Percentiles rank a stretch among this genome's conserved stretches.
phyloP scores from a whole-genome alignment of 1,284 basidiomycete species.

The Microbotryum silenes-acaulis region DNA sequence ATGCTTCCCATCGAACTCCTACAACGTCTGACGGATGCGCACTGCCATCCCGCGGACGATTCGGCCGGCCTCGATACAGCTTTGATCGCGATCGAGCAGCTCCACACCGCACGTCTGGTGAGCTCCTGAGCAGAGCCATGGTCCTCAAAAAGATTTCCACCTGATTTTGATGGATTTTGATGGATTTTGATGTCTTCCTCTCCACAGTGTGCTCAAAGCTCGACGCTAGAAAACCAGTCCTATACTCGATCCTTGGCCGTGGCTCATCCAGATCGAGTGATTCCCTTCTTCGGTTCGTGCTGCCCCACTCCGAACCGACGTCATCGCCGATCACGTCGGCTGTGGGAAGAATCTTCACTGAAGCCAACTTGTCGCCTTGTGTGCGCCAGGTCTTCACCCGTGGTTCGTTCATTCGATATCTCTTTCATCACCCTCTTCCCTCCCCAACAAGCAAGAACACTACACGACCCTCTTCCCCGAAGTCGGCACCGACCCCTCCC shows the following conservation, averaged over 20 bases:
- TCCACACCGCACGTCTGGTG: not conserved
- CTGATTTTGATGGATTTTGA: too few relatives aligned
- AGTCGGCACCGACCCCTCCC: not conserved
- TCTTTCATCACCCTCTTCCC: constrained; percentile 35
- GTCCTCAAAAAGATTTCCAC: too few relatives aligned
- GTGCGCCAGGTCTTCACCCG: constrained; percentile 62
- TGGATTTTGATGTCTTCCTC: not conserved
- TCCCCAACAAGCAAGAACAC: constrained; percentile 52
- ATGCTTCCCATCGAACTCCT: constrained; percentile 1
- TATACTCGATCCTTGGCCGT: constrained; percentile 12
- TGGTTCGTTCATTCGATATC: constrained; percentile 71
- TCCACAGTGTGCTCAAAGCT: constrained; percentile 33
- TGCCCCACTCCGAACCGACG: not conserved
- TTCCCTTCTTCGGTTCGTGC: constrained; percentile 42
- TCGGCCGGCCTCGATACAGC: too few relatives aligned
- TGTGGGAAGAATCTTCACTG: not conserved
- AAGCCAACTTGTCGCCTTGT: not conserved
- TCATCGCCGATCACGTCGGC: not conserved
- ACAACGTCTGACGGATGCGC: constrained; percentile 41
- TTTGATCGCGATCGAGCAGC: not conserved
- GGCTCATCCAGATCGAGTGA: constrained; percentile 20
- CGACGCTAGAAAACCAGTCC: constrained; percentile 28
- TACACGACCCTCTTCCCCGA: constrained; percentile 55
- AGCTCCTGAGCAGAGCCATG: not conserved
- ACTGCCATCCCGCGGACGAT: constrained; percentile 45